These are phyloP conservation scores for Trichoderma arundinaceum DNA, from an alignment of 2,329 filamentous ascomycete species.

Conservation along the genomic window DNA sequence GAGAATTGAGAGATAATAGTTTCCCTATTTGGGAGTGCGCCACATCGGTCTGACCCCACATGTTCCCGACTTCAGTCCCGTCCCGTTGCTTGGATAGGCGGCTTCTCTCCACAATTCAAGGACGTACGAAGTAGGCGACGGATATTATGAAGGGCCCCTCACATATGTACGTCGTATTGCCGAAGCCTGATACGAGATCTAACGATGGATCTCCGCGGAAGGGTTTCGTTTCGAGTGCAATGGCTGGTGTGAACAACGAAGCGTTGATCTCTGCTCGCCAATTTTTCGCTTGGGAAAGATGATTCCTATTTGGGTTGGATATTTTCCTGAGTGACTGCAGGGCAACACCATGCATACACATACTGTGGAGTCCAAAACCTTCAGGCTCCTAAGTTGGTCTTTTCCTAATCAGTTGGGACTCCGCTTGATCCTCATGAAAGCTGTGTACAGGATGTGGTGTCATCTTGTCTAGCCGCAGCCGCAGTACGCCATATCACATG, in stretches of 20 bases:
- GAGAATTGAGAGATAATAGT: background rate
- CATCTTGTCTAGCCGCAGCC: background rate
- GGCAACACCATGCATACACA: too few species aligned
- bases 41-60: background rate
- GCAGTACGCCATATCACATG: background rate
- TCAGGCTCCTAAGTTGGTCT: background rate
- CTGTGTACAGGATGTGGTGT: background rate
- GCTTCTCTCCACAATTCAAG: background rate
- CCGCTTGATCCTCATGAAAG: background rate
- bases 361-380: too few species aligned
- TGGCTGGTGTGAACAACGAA: background rate
- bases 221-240: too few species aligned
- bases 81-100: background rate
- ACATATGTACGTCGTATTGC: background rate
- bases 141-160: background rate
- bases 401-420: too few species aligned
- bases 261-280: too few species aligned
- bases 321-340: background rate
- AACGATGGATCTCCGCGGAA: too few species aligned
- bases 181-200: too few species aligned
- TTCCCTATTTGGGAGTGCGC: constrained; percentile 3
- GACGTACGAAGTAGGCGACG: background rate
- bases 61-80: background rate
- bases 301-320: too few species aligned
- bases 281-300: too few species aligned